Evolutionary conservation across 495 filamentous ascomycete species (phyloP), one percentile per base, ranked within the genome.

Genomic region (Astrocystis sublimbata): DNA sequence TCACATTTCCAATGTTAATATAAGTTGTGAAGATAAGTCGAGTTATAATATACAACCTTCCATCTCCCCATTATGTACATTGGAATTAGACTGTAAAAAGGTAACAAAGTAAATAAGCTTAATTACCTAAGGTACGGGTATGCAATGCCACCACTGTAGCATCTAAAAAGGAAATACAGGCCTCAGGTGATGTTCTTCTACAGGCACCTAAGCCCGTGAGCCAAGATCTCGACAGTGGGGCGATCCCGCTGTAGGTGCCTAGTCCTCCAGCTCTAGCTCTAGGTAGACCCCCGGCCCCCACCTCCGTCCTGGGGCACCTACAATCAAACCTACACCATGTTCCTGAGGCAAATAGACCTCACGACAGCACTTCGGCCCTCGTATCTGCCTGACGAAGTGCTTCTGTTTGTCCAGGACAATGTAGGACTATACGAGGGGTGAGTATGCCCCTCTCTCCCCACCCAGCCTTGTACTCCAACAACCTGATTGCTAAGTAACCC

Each of bases 341-440:
- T 93, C 81, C 86, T 97, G 83, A 93, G 93, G 81, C 86, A 88
- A 70, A 81, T 98, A 69, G 93, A 97, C 76, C 84, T 99, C 67
- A 98, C 96, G 7, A 96, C 92, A 75, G 94, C 94, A 62, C 85
- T 96, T 71, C 89, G 96, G 79, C 94, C 94, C 43, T 87, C 87
- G 54, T 87, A 97, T 62, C 83, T 96, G 49, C 90, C 92, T 64
- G 96, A 97, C 78, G 94, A 98, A 75, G 80, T 82, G 61, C 79
- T 97, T 31, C 85, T 98, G 60, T 98, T 97, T 79, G 92, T 99
- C 62, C 92, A 97, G 77, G 91, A 97, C 83, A 90, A 89, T 74
- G 94, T 98, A 70, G 94, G 96, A 67, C 80, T 99, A 64, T 99
- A 99, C 78, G 91, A 97, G 81, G 94, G 96, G 93, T 97, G 79